These are phyloP conservation scores for Fagopyrum esculentum DNA, from an alignment of 148 eudicot genomes.

Conservation along the genomic window DNA sequence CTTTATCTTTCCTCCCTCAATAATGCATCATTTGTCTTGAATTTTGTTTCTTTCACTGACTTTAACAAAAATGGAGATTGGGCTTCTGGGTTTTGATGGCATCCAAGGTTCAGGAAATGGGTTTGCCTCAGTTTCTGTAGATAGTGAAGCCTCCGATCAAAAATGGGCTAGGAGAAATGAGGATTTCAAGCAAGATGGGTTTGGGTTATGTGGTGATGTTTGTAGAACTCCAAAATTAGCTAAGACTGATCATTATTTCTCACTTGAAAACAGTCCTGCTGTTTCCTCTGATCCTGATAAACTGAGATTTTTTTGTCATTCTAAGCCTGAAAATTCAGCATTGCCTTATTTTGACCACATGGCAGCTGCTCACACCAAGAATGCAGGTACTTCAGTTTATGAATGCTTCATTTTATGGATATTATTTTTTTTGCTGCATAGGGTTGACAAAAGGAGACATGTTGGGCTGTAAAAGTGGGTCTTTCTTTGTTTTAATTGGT, in stretches of 20 bases:
- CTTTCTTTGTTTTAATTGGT: not conserved
- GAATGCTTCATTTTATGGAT: not conserved
- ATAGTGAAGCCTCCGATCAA: not conserved
- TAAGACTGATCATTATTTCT: slow-evolving; percentile 3
- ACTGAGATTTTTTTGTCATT: not conserved
- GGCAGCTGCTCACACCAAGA: slow-evolving; percentile 5
- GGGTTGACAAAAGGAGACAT: not conserved
- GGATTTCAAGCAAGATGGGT: slow-evolving; percentile 9
- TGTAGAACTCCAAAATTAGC: not conserved
- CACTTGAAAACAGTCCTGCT: not conserved
- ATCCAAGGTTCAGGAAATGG: not conserved
- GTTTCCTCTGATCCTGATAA: not conserved
- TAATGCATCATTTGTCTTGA: not conserved
- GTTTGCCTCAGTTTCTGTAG: not conserved
- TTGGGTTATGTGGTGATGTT: not conserved
- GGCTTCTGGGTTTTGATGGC: slow-evolving; percentile 11
- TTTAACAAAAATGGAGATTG: slow-evolving; percentile 4
- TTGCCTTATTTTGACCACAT: slow-evolving; percentile 10
- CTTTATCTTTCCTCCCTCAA: slow-evolving; percentile 2
- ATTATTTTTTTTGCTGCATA: not conserved
- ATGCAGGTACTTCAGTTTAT: slow-evolving; percentile 10
- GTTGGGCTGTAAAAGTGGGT: slow-evolving; percentile 2
- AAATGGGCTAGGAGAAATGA: slow-evolving; percentile 3
- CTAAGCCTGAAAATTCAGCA: slow-evolving; percentile 4
- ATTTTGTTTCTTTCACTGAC: not conserved